Conservation (phyloP, 768 basidiomycete species). For the Collybia mongolica region DNA sequence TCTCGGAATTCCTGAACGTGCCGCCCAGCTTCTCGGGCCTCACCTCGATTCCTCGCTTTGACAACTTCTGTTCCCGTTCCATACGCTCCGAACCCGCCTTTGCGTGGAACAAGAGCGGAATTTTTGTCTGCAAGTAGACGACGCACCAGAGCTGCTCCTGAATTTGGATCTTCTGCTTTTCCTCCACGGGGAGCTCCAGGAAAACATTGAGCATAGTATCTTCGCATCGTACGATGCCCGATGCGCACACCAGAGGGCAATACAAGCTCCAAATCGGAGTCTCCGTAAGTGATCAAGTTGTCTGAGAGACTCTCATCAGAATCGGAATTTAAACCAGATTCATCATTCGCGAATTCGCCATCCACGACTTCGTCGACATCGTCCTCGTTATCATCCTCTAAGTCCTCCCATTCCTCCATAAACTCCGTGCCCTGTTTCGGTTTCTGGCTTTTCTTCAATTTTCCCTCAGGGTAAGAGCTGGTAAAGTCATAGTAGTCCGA, state of each 20-base stretch:
- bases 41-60: conserved; percentile 91
- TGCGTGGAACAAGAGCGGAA: conserved; percentile 78
- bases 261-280: conserved; percentile 83
- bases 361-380: conserved; percentile 46
- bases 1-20: conserved; percentile 86
- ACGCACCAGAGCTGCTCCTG: conserved; percentile 75
- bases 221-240: conserved; percentile 84
- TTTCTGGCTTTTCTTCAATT: conserved; percentile 22
- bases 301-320: conserved; percentile 46
- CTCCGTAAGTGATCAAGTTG: conserved; percentile 69
- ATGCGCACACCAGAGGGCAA: conserved; percentile 91
- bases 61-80: conserved; percentile 81
- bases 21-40: conserved; percentile 88
- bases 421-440: conserved; percentile 19
- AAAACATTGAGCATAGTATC: conserved; percentile 87
- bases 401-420: conserved; percentile 33
- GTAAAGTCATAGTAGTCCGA: conserved; percentile 95
- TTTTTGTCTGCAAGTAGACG: conserved; percentile 79
- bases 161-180: conserved; percentile 62
- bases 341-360: conserved; percentile 32
- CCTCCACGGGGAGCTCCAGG: conserved; percentile 36
- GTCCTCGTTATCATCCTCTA: conserved; percentile 39
- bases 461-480: conserved; percentile 64
- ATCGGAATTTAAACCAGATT: conserved; percentile 31
- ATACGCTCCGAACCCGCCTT: conserved; percentile 85